Percentiles rank a stretch among this genome's conserved stretches.
These are phyloP conservation scores for Blastocystis sp. DNA, from an alignment of 352 stramenopile species.

Conservation along the genomic window DNA sequence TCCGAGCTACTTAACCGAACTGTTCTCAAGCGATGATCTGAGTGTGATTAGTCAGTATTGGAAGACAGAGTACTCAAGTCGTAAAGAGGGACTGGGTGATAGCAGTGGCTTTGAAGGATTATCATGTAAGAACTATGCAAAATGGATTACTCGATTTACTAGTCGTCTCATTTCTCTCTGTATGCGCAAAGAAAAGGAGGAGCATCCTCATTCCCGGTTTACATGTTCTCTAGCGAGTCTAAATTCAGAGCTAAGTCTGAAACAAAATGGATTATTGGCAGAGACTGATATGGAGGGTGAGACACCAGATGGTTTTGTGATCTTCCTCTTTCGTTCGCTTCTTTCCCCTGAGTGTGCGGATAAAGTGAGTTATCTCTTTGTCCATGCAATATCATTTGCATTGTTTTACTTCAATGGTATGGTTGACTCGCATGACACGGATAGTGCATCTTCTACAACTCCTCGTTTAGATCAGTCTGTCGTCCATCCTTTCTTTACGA, in stretches of 20 bases:
- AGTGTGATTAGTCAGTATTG: conserved; percentile 38
- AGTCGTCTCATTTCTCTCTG: background rate
- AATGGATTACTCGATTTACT: background rate
- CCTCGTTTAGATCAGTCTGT: background rate
- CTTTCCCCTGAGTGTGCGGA: conserved; percentile 4
- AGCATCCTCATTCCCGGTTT: background rate
- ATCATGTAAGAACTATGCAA: background rate
- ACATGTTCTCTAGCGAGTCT: background rate
- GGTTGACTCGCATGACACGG: background rate
- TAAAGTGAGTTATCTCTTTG: background rate
- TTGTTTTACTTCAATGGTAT: background rate
- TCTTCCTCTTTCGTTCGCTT: background rate
- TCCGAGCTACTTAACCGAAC: background rate
- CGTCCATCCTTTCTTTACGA: background rate
- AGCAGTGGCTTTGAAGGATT: background rate
- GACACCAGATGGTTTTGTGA: background rate
- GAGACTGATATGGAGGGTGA: background rate
- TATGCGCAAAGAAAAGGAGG: background rate
- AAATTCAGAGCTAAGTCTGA: background rate
- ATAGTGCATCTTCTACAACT: background rate
- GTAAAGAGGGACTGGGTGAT: background rate
- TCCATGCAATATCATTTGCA: background rate
- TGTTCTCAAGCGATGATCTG: conserved; percentile 1
- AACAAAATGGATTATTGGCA: background rate
- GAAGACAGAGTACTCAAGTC: conserved; percentile 25